These are phyloP conservation scores for Aurinia saxatilis DNA, from an alignment of 345 rosid genomes.

Conservation along the genomic window DNA sequence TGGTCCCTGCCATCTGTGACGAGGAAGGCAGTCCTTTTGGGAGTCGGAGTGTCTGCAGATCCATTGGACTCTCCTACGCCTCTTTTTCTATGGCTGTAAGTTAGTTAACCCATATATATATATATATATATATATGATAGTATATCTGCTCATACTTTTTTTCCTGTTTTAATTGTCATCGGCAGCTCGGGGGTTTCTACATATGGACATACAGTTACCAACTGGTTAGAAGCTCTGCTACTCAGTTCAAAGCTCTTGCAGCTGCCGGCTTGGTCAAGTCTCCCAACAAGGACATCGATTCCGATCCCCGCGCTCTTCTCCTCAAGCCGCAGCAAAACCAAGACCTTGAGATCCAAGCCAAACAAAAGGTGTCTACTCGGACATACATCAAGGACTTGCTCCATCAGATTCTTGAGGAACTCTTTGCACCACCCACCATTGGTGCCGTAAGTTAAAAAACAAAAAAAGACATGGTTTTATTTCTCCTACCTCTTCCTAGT, in stretches of 20 bases:
- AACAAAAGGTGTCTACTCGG: constrained; percentile 28
- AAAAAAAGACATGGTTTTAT: neutral
- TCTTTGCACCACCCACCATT: constrained; percentile 77
- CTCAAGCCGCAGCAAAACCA: constrained; percentile 31
- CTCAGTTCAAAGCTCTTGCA: constrained; percentile 44
- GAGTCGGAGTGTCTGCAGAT: constrained; percentile 40
- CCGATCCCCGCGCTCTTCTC: constrained; percentile 38
- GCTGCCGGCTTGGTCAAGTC: constrained; percentile 34
- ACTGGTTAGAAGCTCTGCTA: constrained; percentile 50
- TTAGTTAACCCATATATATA: no score
- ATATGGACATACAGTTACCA: constrained; percentile 85
- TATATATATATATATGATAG: no score
- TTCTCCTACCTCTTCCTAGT: neutral
- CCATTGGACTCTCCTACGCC: constrained; percentile 75
- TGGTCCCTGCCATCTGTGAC: constrained; percentile 79
- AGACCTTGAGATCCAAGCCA: constrained; percentile 27
- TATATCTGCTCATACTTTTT: no score
- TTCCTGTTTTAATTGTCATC: neutral
- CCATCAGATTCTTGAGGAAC: constrained; percentile 60
- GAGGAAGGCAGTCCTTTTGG: constrained; percentile 83
- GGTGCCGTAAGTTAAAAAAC: constrained; percentile 60
- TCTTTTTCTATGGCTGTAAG: constrained; percentile 98
- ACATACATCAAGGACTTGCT: constrained; percentile 36
- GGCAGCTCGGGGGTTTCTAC: constrained; percentile 91
- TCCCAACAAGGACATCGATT: constrained; percentile 54